Conservation (phyloP, 1,139 yeast species). For the Yamadazyma dushanensis region DNA sequence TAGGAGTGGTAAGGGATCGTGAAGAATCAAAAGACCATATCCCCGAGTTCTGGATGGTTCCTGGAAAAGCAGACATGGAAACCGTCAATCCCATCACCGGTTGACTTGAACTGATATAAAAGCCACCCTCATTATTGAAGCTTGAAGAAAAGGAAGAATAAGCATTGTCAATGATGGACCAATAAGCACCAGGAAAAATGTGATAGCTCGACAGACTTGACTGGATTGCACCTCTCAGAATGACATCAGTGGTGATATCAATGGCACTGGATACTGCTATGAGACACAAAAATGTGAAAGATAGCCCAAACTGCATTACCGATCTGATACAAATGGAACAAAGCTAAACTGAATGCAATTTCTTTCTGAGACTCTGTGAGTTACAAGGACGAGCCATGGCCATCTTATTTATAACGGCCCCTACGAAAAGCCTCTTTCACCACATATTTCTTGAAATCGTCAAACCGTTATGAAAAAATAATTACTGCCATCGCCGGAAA, state of each 20-base stretch:
- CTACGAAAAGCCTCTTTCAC: no score
- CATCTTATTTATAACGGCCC: no score
- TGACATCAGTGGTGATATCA: background rate
- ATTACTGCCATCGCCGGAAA: no score
- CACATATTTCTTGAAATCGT: no score
- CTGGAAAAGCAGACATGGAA: slow-evolving; percentile 1
- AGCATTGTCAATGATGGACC: slow-evolving; percentile 31
- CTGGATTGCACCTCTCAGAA: background rate
- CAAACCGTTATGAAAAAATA: no score
- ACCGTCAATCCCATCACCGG: slow-evolving; percentile 8
- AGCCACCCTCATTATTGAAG: slow-evolving; percentile 23
- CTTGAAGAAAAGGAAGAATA: slow-evolving; percentile 22
- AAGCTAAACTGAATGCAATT: no score
- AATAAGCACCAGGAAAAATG: slow-evolving; percentile 23
- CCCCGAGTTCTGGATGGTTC: slow-evolving; percentile 22
- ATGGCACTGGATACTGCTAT: background rate
- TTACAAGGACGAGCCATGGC: no score
- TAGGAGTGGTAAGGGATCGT: slow-evolving; percentile 17
- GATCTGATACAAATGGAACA: no score
- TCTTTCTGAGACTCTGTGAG: no score
- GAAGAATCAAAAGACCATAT: slow-evolving; percentile 22
- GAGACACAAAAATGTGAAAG: no score
- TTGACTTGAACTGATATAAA: slow-evolving; percentile 18
- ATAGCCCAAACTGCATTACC: no score
- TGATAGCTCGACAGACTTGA: slow-evolving; percentile 1